Conservation (phyloP, 140 eudicot species). For the Anethum foeniculum region DNA sequence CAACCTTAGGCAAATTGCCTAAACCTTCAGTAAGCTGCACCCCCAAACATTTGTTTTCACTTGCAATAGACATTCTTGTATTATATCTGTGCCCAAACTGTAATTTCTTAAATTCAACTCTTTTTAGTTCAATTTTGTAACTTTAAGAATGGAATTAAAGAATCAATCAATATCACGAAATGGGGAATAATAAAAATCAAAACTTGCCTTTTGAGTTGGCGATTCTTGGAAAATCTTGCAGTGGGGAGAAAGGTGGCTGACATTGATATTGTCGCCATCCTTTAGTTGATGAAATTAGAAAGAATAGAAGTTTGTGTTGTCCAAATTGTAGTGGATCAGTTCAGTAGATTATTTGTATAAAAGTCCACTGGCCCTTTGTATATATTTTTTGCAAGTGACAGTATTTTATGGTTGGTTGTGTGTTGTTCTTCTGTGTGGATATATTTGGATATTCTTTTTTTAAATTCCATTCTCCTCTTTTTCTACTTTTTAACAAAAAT, state of each 20-base stretch:
- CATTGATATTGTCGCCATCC: conserved; percentile 51
- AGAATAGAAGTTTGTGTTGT: not conserved
- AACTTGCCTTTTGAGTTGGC: conserved; percentile 56
- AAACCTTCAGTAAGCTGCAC: conserved; percentile 58
- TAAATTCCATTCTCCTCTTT: not conserved
- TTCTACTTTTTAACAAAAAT: not conserved
- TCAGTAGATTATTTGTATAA: not conserved
- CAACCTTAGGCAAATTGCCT: conserved; percentile 76
- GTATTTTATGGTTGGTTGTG: not conserved
- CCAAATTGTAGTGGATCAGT: not conserved
- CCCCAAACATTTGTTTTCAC: conserved; percentile 38
- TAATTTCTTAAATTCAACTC: not conserved
- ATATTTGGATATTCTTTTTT: not conserved
- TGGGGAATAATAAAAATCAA: not conserved
- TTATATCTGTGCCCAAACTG: conserved; percentile 25
- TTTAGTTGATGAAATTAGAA: conserved; percentile 4
- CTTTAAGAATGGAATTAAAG: not conserved
- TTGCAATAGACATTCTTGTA: conserved; percentile 59
- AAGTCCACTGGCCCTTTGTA: not conserved
- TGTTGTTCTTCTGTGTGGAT: not conserved
- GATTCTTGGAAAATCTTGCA: conserved; percentile 37
- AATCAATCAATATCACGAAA: not conserved
- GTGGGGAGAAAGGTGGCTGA: conserved; percentile 49
- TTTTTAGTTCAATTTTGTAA: not conserved
- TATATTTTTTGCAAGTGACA: not conserved